These are phyloP conservation scores for Neurospora pannonica DNA, from an alignment of 495 filamentous ascomycete genomes.

Conservation along the genomic window DNA sequence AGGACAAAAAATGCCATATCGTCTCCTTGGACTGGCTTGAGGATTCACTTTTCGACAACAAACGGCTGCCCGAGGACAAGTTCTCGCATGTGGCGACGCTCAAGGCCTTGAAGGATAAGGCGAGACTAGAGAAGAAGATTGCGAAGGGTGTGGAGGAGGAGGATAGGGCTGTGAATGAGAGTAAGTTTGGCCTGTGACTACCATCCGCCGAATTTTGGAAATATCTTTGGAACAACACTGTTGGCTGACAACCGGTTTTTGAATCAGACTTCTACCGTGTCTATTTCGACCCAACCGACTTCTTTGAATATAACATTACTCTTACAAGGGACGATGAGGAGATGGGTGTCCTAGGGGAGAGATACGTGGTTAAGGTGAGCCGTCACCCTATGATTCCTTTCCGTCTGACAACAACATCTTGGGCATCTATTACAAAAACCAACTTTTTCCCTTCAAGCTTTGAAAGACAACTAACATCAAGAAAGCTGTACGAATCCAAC, in stretches of 20 bases:
- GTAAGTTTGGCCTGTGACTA: constrained; percentile 11
- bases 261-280: constrained; percentile 14
- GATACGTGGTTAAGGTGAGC: constrained; percentile 27
- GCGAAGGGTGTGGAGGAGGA: constrained; percentile 31
- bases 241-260: neutral
- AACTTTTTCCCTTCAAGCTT: neutral
- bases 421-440: neutral
- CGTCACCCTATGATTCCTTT: neutral
- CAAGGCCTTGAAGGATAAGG: constrained; percentile 13
- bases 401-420: neutral
- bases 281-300: constrained; percentile 22
- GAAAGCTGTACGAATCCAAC: constrained; percentile 39
- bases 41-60: constrained; percentile 15
- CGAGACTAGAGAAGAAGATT: constrained; percentile 37
- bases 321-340: constrained; percentile 22
- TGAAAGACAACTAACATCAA: neutral
- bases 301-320: constrained; percentile 26
- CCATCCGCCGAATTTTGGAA: neutral
- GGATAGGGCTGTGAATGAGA: constrained; percentile 25
- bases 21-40: constrained; percentile 34
- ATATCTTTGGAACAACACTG: neutral
- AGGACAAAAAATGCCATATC: constrained; percentile 12
- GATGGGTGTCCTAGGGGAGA: no score
- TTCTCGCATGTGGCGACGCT: constrained; percentile 15
- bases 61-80: constrained; percentile 8